These are phyloP conservation scores for Vitis riparia DNA, from an alignment of 164 flowering plant species.

Conservation along the genomic window DNA sequence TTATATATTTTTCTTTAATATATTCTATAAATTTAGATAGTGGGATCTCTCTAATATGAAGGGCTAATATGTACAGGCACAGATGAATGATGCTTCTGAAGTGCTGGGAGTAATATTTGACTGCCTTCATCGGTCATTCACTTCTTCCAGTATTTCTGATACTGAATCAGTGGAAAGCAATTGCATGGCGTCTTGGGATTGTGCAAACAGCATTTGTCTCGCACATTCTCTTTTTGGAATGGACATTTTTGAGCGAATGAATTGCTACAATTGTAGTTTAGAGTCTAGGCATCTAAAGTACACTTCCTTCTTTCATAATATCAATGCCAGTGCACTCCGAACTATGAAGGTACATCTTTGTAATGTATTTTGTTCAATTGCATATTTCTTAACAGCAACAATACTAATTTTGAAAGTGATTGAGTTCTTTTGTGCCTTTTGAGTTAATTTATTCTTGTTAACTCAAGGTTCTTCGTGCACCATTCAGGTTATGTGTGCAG, in stretches of 20 bases:
- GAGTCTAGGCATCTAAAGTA: conserved; percentile 88
- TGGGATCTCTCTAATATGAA: not conserved
- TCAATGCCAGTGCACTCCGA: conserved; percentile 91
- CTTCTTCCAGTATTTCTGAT: conserved; percentile 45
- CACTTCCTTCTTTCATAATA: conserved; percentile 89
- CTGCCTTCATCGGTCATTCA: conserved; percentile 80
- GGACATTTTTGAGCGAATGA: conserved; percentile 87
- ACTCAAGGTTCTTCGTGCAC: not conserved
- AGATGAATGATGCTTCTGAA: conserved; percentile 99
- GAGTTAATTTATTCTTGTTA: not conserved
- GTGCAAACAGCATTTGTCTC: conserved; percentile 63
- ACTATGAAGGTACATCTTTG: conserved; percentile 73
- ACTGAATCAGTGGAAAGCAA: conserved; percentile 60
- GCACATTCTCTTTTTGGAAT: conserved; percentile 91
- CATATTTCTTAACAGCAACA: not conserved
- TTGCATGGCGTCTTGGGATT: conserved; percentile 75
- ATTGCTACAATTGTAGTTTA: conserved; percentile 73
- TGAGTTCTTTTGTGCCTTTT: not conserved
- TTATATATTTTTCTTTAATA: too few relatives aligned
- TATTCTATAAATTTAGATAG: not conserved
- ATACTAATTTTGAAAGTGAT: not conserved
- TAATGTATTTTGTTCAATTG: not conserved
- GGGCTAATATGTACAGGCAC: conserved; percentile 53
- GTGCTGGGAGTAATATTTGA: conserved; percentile 89
- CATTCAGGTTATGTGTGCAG: conserved; percentile 65